Base-by-base conservation (phyloP, 495 filamentous ascomycete species). In the Hyaloscypha finlandica region DNA sequence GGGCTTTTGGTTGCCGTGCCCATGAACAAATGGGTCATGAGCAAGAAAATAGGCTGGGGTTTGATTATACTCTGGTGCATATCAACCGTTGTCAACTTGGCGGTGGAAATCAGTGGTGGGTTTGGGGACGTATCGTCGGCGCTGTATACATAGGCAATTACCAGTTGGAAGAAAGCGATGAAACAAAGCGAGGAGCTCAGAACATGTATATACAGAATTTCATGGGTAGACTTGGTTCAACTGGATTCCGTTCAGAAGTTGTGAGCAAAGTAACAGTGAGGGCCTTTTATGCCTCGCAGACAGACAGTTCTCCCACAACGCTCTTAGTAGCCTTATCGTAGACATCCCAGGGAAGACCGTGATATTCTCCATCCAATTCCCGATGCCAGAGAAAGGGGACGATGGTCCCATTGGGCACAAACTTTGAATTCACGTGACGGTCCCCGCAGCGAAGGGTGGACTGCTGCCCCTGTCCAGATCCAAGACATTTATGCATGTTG, bases 21-120 rank as follows among this genome's bases (percentile, higher is more conserved):
- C 16, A 74, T 88, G 76, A 97, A 96, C 76, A 85, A 85, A 65
- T 99, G 96, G 96, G 83, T 86, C 55, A 93, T 99, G 92, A 93
- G 88, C 74, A 83, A 87, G 62, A 87, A 80, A 73, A 91, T 98
- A 68, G 95, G 95, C 16, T 94, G 85, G 85, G 86, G 85, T 3
- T 75, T 97, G 67, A 88, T 98, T 72, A 84, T 75, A n/a, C 78
- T 99, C 12, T 99, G 95, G 95, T 79, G 77, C 20, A 77, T 92
- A n/a, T 92, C 92, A 76, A 98, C 95, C 3, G 67, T 91, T 32
- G 80, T 88, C 6, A 99, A 97, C 78, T 78, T 99, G 3, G 82
- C 87, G 57, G 84, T 94, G n/a, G 95, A 99, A 79, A 65, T 93
- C 45, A 81, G 78, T n/a, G 88, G 88, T 45, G 65, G 42, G 16